Percentiles rank a stretch among this genome's conserved stretches.
Conservation (phyloP, 1,284 basidiomycete species). For the Mycena citricolor region DNA sequence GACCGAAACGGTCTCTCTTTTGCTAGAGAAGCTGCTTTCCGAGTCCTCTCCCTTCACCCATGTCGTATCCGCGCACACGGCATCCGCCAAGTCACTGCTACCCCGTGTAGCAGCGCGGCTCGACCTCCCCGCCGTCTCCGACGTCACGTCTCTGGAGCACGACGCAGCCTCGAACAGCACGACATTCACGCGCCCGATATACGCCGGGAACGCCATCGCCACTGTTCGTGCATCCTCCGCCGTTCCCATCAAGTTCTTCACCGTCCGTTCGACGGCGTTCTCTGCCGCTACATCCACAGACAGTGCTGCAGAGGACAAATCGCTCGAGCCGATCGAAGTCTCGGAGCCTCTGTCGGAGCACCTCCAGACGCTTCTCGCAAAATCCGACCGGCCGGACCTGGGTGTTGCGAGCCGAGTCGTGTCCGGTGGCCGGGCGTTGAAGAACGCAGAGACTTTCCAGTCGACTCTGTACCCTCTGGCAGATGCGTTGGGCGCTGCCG, state of each 20-base stretch:
- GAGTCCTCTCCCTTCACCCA: constrained; percentile 74
- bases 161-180: constrained; percentile 70
- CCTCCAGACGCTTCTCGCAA: constrained; percentile 81
- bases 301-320: constrained; percentile 59
- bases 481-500: constrained; percentile 91
- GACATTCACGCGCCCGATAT: constrained; percentile 92
- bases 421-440: constrained; percentile 94
- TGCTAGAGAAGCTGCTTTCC: constrained; percentile 55
- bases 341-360: constrained; percentile 70
- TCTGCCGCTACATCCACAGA: constrained; percentile 62
- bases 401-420: constrained; percentile 87
- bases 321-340: constrained; percentile 69
- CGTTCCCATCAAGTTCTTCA: constrained; percentile 89
- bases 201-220: constrained; percentile 97
- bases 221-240: constrained; percentile 80
- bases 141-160: constrained; percentile 84
- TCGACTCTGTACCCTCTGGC: constrained; percentile 90
- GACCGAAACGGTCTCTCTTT: constrained; percentile 52
- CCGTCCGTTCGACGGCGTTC: constrained; percentile 95
- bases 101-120: constrained; percentile 90
- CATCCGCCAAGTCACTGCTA: constrained; percentile 60
- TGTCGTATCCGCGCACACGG: constrained; percentile 71
- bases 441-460: constrained; percentile 92
- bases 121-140: constrained; percentile 85
- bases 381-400: constrained; percentile 93